phyloP scores from a whole-genome alignment of 176 grass and related monocot species.

The Avena eriantha region DNA sequence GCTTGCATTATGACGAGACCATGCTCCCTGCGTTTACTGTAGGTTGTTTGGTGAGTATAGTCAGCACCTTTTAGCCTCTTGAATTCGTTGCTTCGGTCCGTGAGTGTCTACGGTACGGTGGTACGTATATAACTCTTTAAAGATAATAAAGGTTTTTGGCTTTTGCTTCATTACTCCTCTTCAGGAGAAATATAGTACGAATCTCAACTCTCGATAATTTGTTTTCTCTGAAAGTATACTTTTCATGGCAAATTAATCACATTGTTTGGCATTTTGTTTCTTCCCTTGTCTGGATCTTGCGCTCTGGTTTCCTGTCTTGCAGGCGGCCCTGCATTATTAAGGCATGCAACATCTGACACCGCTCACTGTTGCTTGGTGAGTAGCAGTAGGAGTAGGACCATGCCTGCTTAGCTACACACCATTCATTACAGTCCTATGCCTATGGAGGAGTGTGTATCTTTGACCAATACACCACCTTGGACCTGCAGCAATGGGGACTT shows the following conservation, averaged over 20 bases:
- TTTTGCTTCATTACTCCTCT: background rate
- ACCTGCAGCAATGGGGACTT: too few species aligned
- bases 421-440: conserved; percentile 12
- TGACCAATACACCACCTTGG: background rate
- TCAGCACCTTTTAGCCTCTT: background rate
- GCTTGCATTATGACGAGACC: conserved; percentile 38
- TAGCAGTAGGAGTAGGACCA: conserved; percentile 9
- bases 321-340: conserved; percentile 31
- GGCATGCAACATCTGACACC: background rate
- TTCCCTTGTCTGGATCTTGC: conserved; percentile 19
- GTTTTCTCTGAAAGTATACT: background rate
- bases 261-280: background rate
- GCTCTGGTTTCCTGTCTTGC: conserved; percentile 4
- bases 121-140: background rate
- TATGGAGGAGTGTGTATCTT: conserved; percentile 14
- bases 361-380: conserved; percentile 2
- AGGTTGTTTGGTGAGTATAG: conserved; percentile 5
- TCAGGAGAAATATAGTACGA: background rate
- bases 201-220: background rate
- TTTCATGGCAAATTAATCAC: background rate
- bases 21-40: conserved; percentile 16
- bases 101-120: background rate
- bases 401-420: background rate
- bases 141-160: background rate
- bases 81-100: conserved; percentile 25